Base-by-base conservation (phyloP, 176 grass and related monocot species). In the Triticum timopheevii region DNA sequence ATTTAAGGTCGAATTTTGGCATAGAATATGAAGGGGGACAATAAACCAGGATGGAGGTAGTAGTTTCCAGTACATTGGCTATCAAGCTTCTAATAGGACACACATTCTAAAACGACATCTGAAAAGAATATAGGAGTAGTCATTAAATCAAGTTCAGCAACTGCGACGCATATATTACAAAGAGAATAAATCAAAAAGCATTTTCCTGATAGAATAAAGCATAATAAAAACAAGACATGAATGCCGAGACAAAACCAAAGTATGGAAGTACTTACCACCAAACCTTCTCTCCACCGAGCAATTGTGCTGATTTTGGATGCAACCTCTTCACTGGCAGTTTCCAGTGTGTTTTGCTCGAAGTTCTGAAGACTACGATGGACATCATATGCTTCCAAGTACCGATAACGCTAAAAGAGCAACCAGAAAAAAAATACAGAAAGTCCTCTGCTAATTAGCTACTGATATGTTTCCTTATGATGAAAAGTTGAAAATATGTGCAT, bases 301-400 rank as follows among this genome's bases (percentile, higher is more conserved):
- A 82, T 80, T 88, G 68, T 59, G 76, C 76, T 95, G 45, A 93
- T 91, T 89, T 83, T 96, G 58, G 86, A 94, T 59, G 80, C 86
- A 80, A 67, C 69, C 82, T 94, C 88, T 76, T 92, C 86, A 78
- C 38, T 83, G 61, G 82, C 80, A 81, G 64, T 90, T 78, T 94
- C 79, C 71, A 94, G 23, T 82, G 33, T 65, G 24, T 49, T 91
- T 82, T 91, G 84, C 82, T 98, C 97, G 78, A 94, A 78, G 78
- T 42, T 93, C 68, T 82, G 88, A 88, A 98, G 85, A 78, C 40
- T 69, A 72, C 45, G 85, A 90, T 98, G 85, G 83, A 93, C 94
- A 82, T 88, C 82, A 87, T 93, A 96, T 88, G 94, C 97, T 85
- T 98, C 97, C 73, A 71, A 81, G 83, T 93, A 98, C 69, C 90